Base-by-base conservation (phyloP, 2,329 filamentous ascomycete genomes). In the Beauveria scarabaeidicola region DNA sequence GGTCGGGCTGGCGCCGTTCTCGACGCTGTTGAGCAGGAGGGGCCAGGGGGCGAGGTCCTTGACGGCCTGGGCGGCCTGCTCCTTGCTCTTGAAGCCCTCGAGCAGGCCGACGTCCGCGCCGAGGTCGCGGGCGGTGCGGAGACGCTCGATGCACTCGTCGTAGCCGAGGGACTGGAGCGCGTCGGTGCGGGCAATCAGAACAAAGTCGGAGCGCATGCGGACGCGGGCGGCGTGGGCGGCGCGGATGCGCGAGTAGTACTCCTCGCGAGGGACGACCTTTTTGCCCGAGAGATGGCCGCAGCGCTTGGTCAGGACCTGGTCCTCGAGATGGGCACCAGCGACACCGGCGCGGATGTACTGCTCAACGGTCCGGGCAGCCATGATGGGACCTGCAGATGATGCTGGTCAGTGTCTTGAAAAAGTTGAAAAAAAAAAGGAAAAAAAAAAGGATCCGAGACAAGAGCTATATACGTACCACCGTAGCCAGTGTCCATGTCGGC, bases 121-220 rank as follows among this genome's bases (percentile, higher is more conserved):
- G 21, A 77, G 77, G 2, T 76, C 75, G 0, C 78, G 71, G 0
- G 84, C 84, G 3, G 71, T 73, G 61, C 72, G 73, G 27, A 87
- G 69, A 1, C 83, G 73, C 6, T 66, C 66, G 19, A 85, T 70
- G 6, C 81, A 80, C 65, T 81, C 82, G 8, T 83, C 81, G 63
- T 82, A 87, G 0, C 83, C 84, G 8, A 77, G 73, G 0, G 74
- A 72, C 61, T 84, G 81, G 6, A 85, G 71, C 1, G 84, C 81
- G 64, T 87, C 85, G 0, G 84, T 87, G 10, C 85, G 77, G 0
- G 84, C 84, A 61, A 88, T 87, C 58, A 88, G 77, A 17, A 88
- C 77, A 53, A 88, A 84, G 63, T 87, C 84, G 17, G 76, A 76
- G 11, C 74, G 73, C 32, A 79, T 67, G 19, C 74, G 71, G 15